Conservation (phyloP, 441 rosid genomes). For the Mallotus japonicus region DNA sequence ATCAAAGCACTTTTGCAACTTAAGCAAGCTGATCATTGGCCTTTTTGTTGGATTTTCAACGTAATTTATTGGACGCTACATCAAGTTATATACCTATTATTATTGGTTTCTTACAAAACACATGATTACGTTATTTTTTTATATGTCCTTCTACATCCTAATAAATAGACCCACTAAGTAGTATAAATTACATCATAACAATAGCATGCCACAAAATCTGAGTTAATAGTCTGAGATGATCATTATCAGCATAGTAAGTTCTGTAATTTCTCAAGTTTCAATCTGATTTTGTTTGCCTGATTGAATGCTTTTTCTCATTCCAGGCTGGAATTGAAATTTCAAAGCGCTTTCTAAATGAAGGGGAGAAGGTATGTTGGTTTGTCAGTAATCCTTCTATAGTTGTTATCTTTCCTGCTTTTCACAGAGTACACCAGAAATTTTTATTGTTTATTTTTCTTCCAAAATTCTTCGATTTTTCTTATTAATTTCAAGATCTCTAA, state of each 20-base stretch:
- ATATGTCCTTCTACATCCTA: neutral
- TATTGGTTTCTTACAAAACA: constrained; percentile 26
- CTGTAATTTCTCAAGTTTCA: neutral
- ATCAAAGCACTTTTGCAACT: constrained; percentile 3
- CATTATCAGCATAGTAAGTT: neutral
- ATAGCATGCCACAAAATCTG: neutral
- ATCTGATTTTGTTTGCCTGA: neutral
- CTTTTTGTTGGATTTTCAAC: neutral
- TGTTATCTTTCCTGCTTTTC: constrained; percentile 1
- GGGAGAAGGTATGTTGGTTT: constrained; percentile 61
- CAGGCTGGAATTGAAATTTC: constrained; percentile 98
- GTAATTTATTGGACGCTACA: neutral
- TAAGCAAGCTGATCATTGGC: neutral
- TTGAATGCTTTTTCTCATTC: constrained; percentile 28
- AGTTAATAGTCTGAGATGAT: neutral
- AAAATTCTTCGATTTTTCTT: neutral
- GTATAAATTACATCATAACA: neutral
- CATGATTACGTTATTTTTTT: no score
- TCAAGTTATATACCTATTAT: neutral
- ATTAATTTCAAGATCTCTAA: neutral
- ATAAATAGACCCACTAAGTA: neutral
- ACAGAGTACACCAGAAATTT: neutral
- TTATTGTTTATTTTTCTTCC: neutral
- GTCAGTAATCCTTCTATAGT: constrained; percentile 6
- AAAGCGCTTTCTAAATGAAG: constrained; percentile 82